These are phyloP conservation scores for Oehlia diaphana DNA, from an alignment of 192 early-diverging fungal species.

Conservation along the genomic window DNA sequence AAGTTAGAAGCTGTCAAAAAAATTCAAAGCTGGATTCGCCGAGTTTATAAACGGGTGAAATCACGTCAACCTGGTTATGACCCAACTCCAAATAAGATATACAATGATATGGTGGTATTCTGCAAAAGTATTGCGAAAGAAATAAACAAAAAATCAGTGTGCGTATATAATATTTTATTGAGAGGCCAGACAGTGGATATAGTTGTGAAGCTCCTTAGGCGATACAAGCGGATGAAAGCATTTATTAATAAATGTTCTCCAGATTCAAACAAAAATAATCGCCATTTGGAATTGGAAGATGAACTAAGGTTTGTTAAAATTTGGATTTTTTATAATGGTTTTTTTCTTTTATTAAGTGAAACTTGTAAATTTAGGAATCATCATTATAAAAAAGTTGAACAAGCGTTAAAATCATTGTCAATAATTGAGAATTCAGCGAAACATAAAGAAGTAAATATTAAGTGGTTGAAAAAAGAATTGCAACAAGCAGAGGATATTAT, in stretches of 20 bases:
- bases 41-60: not conserved
- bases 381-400: slow-evolving; percentile 5
- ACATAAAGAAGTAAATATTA: not conserved
- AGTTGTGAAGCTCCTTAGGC: slow-evolving; percentile 5
- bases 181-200: slow-evolving; percentile 9
- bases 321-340: not conserved
- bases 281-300: not conserved
- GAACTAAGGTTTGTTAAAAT: not conserved
- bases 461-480: slow-evolving; percentile 13
- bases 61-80: slow-evolving; percentile 7
- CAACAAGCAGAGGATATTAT: not conserved
- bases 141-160: not conserved
- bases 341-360: not conserved
- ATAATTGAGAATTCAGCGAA: not conserved
- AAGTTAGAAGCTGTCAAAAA: too few relatives aligned
- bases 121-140: not conserved
- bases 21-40: not conserved
- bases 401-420: slow-evolving; percentile 5
- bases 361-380: not conserved
- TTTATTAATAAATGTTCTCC: not conserved
- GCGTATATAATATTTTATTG: slow-evolving; percentile 9
- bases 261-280: not conserved
- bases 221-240: not conserved
- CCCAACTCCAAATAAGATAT: not conserved
- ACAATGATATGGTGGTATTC: not conserved